phyloP scores from a whole-genome alignment of 441 rosid genomes.

The Populus trichocarpa region DNA sequence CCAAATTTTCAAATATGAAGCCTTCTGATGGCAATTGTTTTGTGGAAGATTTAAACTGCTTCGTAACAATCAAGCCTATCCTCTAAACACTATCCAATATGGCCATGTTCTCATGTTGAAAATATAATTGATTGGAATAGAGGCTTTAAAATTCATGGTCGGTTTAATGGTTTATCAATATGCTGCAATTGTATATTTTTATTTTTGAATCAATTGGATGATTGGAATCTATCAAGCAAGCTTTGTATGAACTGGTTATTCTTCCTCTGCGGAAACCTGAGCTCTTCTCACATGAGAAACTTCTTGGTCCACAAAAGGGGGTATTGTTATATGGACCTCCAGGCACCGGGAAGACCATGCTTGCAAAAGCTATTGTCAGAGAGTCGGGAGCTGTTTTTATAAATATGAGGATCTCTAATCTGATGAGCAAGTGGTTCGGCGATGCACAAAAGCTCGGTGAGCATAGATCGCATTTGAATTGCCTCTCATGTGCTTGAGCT shows the following conservation, averaged over 20 bases:
- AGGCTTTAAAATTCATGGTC: no score
- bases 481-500: no score
- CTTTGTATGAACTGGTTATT: conserved; percentile 83
- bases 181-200: neutral
- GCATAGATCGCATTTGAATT: no score
- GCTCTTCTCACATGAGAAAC: conserved; percentile 78
- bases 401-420: conserved; percentile 21
- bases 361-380: conserved; percentile 93
- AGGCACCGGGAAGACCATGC: conserved; percentile 98
- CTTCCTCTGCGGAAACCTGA: conserved; percentile 87
- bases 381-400: conserved; percentile 95
- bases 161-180: no score
- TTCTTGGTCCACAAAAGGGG: conserved; percentile 94
- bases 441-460: no score
- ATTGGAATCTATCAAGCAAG: conserved; percentile 62
- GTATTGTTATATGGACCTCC: conserved; percentile 93
- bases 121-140: no score
- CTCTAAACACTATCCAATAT: no score
- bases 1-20: neutral
- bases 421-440: no score
- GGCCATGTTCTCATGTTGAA: no score
- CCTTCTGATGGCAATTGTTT: neutral
- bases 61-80: no score
- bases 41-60: no score
- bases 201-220: conserved; percentile 76